Evolutionary conservation across 139 green algal species (phyloP), one percentile per base, ranked within the genome.

Genomic region (Closterium sp.): DNA sequence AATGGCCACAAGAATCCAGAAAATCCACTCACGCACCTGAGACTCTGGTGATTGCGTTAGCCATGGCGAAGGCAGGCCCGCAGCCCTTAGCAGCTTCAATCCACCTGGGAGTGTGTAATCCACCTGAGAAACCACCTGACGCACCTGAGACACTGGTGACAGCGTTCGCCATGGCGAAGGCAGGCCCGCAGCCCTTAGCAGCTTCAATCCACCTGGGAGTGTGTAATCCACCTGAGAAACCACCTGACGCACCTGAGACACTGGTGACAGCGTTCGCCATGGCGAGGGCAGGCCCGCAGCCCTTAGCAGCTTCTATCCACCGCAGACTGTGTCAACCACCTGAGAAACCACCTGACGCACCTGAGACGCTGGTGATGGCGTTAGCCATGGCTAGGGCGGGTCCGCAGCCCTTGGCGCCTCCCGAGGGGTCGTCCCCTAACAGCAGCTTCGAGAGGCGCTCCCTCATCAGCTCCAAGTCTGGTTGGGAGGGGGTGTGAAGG

Each of bases 361-460:
- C 87, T 90, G 87, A 90, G 27, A 90, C 27, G 87, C 31, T 90
- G 31, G 87, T 90, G 87, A 90, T 45, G 13, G 87, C 87, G 87
- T 90, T 90, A 28, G 87, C 30, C 28, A 90, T 50, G 31, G 87
- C 32, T 2, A 90, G 87, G 13, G 87, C 87, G 13, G 87, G 30
- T 4, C 31, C 30, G 87, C 30, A 31, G n/a, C 87, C 87, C 31
- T 70, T 50, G 31, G 28, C 87, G 31, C 87, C 87, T 28, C 87
- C 87, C 31, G 87, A 90, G 31, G 31, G n/a, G 87, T 90, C 87
- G 27, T 90, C 87, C 13, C 87, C 87, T 24, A 90, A 28, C 31
- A 90, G 87, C 31, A 90, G 87, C 87, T 90, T 90, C 17, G 87
- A 90, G 19, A 90, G 31, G 19, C 87, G 87, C 31, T 90, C 87